These are phyloP conservation scores for Hemileccinum impolitum DNA, from an alignment of 768 basidiomycete species.

Conservation along the genomic window DNA sequence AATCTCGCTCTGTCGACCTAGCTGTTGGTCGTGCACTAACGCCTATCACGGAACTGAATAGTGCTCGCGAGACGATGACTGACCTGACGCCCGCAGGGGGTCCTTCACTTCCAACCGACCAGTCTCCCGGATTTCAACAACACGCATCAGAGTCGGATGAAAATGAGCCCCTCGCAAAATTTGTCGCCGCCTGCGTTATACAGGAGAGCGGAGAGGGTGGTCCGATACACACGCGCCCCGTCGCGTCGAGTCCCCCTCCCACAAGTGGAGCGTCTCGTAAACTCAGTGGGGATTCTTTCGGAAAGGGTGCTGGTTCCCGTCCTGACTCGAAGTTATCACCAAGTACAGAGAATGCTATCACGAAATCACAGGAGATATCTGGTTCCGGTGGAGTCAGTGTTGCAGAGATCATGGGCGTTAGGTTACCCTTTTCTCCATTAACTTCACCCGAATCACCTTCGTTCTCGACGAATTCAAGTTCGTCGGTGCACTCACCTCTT, in stretches of 20 bases:
- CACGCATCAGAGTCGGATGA: slow-evolving; percentile 27
- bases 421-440: slow-evolving; percentile 30
- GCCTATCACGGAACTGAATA: slow-evolving; percentile 61
- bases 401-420: slow-evolving; percentile 29
- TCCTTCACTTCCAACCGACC: slow-evolving; percentile 17
- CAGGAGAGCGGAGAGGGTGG: slow-evolving; percentile 15
- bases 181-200: slow-evolving; percentile 19
- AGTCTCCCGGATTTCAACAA: slow-evolving; percentile 11
- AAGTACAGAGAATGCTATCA: slow-evolving; percentile 16
- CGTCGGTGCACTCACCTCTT: slow-evolving; percentile 19
- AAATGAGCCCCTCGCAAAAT: slow-evolving; percentile 18
- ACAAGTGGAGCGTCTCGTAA: slow-evolving; percentile 23
- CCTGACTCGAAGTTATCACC: slow-evolving; percentile 40
- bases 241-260: slow-evolving; percentile 28
- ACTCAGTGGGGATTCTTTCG: slow-evolving; percentile 36
- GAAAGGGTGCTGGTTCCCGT: slow-evolving; percentile 28
- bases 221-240: slow-evolving; percentile 14
- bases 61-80: slow-evolving; percentile 25
- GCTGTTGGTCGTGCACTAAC: slow-evolving; percentile 42
- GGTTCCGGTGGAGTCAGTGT: slow-evolving; percentile 4
- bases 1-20: slow-evolving; percentile 20
- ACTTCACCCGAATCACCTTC: slow-evolving; percentile 31
- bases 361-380: slow-evolving; percentile 21
- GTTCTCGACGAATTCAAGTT: slow-evolving; percentile 30
- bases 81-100: slow-evolving; percentile 18